A percentile compares a stretch with the other conserved stretches of the same genome.
Evolutionary conservation across 345 rosid species (phyloP).

Genomic region (Lepidium didymum): DNA sequence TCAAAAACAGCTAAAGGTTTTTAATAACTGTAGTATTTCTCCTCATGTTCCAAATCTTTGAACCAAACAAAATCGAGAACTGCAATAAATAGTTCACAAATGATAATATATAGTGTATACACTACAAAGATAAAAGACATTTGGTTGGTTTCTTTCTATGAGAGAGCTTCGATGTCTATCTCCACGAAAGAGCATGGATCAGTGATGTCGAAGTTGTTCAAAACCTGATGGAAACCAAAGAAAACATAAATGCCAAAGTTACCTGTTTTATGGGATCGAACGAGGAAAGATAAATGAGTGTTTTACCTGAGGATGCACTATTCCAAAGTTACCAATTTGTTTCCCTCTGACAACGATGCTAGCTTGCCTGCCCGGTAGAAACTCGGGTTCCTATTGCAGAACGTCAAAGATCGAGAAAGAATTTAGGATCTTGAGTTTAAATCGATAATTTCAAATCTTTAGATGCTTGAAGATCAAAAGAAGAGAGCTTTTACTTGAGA

Average conservation of each 20-base stretch:
- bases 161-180: slow-evolving; percentile 45
- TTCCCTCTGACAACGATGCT: slow-evolving; percentile 70
- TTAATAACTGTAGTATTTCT: background rate
- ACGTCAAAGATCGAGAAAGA: background rate
- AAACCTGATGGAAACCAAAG: slow-evolving; percentile 38
- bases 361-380: slow-evolving; percentile 76
- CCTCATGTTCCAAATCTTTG: background rate
- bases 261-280: background rate
- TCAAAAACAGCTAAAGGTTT: background rate
- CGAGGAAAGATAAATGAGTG: background rate
- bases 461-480: background rate
- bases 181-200: slow-evolving; percentile 84
- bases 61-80: background rate
- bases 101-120: background rate
- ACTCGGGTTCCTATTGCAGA: slow-evolving; percentile 66
- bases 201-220: slow-evolving; percentile 64
- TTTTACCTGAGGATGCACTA: slow-evolving; percentile 80
- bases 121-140: background rate
- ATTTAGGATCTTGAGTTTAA: background rate
- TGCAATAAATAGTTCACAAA: background rate
- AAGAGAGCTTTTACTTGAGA: slow-evolving; percentile 50
- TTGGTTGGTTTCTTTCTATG: slow-evolving; percentile 9
- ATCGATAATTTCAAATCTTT: background rate
- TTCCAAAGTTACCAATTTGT: slow-evolving; percentile 66
- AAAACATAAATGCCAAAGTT: background rate